Evolutionary conservation across 768 basidiomycete genomes (phyloP).

Genomic region (Guyanaporus albipodus): DNA sequence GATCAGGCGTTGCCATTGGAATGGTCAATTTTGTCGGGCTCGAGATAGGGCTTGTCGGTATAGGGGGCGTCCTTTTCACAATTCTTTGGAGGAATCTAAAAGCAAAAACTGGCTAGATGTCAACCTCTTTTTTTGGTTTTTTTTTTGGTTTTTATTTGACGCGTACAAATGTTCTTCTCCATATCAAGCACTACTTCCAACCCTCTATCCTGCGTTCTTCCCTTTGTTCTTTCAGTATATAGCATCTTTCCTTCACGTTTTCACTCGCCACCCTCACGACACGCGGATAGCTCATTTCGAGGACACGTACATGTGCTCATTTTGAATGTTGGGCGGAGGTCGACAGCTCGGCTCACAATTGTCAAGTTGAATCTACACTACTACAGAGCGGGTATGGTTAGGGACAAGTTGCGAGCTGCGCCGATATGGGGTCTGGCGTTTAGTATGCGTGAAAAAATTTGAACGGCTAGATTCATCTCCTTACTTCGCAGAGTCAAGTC

Average conservation of each 20-base stretch:
- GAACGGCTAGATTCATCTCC: too few relatives aligned
- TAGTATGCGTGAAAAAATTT: too few relatives aligned
- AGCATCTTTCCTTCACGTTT: neutral
- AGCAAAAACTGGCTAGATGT: slow-evolving; percentile 51
- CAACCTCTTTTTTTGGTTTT: neutral
- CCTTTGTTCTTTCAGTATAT: neutral
- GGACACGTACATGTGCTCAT: neutral
- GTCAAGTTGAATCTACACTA: too few relatives aligned
- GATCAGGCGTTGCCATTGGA: slow-evolving; percentile 49
- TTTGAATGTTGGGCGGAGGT: too few relatives aligned
- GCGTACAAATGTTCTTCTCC: slow-evolving; percentile 1
- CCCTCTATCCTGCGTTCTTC: neutral
- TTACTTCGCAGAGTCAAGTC: too few relatives aligned
- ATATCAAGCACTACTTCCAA: neutral
- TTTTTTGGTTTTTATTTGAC: too few relatives aligned
- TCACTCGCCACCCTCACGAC: neutral
- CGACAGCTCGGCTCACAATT: too few relatives aligned
- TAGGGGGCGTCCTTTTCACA: slow-evolving; percentile 52
- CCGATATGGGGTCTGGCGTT: too few relatives aligned
- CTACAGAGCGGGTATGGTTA: too few relatives aligned
- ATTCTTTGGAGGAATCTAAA: slow-evolving; percentile 62
- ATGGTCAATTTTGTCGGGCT: slow-evolving; percentile 59
- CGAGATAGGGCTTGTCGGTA: slow-evolving; percentile 56
- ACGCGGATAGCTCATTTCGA: neutral
- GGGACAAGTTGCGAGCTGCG: too few relatives aligned